phyloP scores from a whole-genome alignment of 306 rosid genomes.

The Sindora glabra region DNA sequence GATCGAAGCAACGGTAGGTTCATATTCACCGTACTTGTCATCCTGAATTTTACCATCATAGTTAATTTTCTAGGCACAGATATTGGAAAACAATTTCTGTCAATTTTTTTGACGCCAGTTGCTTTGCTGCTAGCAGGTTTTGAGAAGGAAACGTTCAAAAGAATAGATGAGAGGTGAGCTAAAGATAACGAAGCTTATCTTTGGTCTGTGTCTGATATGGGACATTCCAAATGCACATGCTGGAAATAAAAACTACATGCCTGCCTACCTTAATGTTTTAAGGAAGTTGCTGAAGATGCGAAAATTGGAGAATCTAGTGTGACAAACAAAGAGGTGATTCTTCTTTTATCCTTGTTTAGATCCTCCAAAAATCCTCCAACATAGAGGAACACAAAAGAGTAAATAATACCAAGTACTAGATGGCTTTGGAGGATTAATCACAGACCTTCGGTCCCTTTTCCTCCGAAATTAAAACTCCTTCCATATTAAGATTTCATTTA shows the following conservation, averaged over 20 bases:
- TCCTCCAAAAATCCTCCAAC: no score
- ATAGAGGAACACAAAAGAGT: no score
- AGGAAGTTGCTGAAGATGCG: no score
- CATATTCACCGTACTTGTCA: background rate
- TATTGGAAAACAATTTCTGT: background rate
- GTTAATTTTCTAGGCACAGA: background rate
- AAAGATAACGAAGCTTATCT: slow-evolving; percentile 78
- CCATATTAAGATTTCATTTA: no score
- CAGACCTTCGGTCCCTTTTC: no score
- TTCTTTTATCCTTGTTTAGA: no score
- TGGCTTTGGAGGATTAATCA: no score
- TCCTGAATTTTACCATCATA: background rate
- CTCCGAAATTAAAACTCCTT: no score
- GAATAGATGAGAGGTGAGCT: slow-evolving; percentile 68
- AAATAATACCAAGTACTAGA: no score
- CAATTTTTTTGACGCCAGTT: background rate
- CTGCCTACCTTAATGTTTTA: background rate
- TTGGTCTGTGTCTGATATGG: slow-evolving; percentile 94
- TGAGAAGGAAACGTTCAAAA: slow-evolving; percentile 64
- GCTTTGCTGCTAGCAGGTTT: slow-evolving; percentile 36
- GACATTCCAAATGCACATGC: slow-evolving; percentile 37
- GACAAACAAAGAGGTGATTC: no score
- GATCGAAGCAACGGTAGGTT: slow-evolving; percentile 88
- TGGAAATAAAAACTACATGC: background rate
- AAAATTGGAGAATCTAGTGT: no score